Percentiles rank a stretch among this genome's conserved stretches.
phyloP scores from a whole-genome alignment of 2,329 filamentous ascomycete genomes.

The Hypoxylon sp. region DNA sequence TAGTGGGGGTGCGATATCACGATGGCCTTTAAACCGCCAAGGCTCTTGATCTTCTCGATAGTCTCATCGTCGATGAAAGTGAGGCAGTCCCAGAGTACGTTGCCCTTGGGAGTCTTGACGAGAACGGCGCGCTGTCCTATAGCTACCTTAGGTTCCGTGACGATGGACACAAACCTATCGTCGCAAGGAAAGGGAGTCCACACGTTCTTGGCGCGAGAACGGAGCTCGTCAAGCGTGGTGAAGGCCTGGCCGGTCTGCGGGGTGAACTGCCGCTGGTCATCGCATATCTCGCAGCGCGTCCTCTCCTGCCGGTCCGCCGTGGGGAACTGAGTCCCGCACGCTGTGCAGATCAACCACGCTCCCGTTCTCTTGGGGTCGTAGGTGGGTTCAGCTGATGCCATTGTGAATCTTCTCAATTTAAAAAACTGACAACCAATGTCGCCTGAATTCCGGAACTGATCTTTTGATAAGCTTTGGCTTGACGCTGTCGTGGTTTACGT shows the following conservation, averaged over 20 bases:
- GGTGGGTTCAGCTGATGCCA: constrained; percentile 19
- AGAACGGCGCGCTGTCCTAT: constrained; percentile 81
- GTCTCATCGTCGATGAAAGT: constrained; percentile 73
- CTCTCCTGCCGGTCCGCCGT: constrained; percentile 56
- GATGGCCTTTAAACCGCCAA: constrained; percentile 75
- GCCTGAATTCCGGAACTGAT: not conserved
- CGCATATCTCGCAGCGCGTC: constrained; percentile 72
- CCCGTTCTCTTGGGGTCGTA: constrained; percentile 40
- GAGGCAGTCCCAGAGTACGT: constrained; percentile 82
- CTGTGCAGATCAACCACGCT: constrained; percentile 64
- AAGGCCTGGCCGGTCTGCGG: constrained; percentile 71
- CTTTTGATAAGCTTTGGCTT: not conserved
- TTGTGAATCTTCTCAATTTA: constrained; percentile 2
- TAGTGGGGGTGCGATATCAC: constrained; percentile 84
- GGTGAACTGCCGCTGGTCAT: constrained; percentile 76
- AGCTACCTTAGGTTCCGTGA: constrained; percentile 65
- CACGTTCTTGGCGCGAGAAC: constrained; percentile 58
- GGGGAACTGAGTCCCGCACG: constrained; percentile 76
- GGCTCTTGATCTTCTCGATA: constrained; percentile 60
- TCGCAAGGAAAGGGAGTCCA: constrained; percentile 59
- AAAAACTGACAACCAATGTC: not conserved
- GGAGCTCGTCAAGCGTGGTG: constrained; percentile 63
- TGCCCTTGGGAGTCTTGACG: constrained; percentile 69
- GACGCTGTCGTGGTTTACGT: no score
- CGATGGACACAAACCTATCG: constrained; percentile 54